Percentiles rank a stretch among this genome's conserved stretches.
Conservation (phyloP, 768 basidiomycete genomes). For the Kwoniella bestiolae region DNA sequence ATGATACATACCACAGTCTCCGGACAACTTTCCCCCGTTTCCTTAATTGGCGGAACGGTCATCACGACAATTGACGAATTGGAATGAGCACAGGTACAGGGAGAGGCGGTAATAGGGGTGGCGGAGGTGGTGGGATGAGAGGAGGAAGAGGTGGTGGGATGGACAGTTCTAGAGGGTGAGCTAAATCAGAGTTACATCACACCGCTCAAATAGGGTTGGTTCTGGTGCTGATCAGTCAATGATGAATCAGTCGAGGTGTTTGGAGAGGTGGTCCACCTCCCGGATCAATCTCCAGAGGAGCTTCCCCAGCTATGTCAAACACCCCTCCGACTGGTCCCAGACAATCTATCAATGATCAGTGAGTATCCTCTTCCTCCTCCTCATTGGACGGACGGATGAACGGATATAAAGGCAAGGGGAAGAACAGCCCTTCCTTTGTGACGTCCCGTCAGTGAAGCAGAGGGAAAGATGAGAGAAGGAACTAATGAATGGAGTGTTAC, state of each 20-base stretch:
- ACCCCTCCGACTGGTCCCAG: conserved; percentile 20
- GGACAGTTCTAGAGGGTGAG: conserved; percentile 14
- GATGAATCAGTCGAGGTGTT: conserved; percentile 35
- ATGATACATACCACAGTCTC: not conserved
- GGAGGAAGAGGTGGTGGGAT: conserved; percentile 21
- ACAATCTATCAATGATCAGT: conserved; percentile 49
- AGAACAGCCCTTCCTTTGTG: conserved; percentile 5
- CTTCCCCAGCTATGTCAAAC: conserved; percentile 19
- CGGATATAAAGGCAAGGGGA: not conserved
- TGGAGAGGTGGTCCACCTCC: conserved; percentile 49
- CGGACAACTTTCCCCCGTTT: not conserved
- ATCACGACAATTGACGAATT: conserved; percentile 12
- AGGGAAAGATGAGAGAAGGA: not conserved
- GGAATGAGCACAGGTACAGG: conserved; percentile 25
- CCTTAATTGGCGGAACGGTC: not conserved
- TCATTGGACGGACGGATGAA: not conserved
- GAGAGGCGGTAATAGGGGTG: conserved; percentile 19
- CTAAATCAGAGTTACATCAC: too few species aligned
- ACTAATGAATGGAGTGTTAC: conserved; percentile 10
- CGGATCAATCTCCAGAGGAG: conserved; percentile 32
- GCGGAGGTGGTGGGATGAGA: conserved; percentile 15
- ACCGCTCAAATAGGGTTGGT: not conserved
- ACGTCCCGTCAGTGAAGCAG: not conserved
- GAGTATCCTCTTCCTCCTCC: conserved; percentile 13
- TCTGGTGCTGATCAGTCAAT: conserved; percentile 2